Base-by-base conservation (phyloP, 179 eudicot species). In the Spergularia azorica region DNA sequence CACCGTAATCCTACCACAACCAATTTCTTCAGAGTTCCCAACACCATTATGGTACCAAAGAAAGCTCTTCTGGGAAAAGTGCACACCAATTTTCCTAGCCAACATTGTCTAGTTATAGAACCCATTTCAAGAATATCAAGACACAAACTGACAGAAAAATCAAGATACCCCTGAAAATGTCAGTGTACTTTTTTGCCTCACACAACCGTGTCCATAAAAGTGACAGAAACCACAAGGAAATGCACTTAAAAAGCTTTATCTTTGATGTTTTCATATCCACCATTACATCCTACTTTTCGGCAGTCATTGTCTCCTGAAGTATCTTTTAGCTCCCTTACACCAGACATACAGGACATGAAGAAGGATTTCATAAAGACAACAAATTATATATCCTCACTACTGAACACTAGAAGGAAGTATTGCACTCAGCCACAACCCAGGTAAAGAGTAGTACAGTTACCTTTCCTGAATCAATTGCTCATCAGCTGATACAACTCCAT, bases 401-500 rank as follows among this genome's bases (percentile, higher is more conserved):
- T 43, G 70, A 41, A 43, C 13, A 41, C 54, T 67, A 64, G 21
- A 67, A 67, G 52, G n/a, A 67, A 67, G 26, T 18, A 67, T 67
- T 43, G 20, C 59, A 39, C 59, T 48, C 17, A 38, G 15, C 36
- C 48, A 70, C 54, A n/a, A 55, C 62, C 50, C 10, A 32, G 12
- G 1, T 21, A 55, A 18, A 38, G 16, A 51, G 51, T 18, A 51
- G 79, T 67, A 16, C 48, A 54, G 13, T 75, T 69, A 79, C 85
- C 85, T 84, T 51, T 63, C 75, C 62, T 48, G 68, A 52, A 72
- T 56, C 75, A 68, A 18, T 55, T 43, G 41, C 70, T 79, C 75
- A 64, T 46, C 62, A 71, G 36, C 62, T 39, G 59, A 71, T 20
- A 59, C 65, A 73, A 67, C 81, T 73, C 78, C 83, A 72, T 74